phyloP scores from a whole-genome alignment of 163 green algal genomes.

The Scenedesmus sp. region DNA sequence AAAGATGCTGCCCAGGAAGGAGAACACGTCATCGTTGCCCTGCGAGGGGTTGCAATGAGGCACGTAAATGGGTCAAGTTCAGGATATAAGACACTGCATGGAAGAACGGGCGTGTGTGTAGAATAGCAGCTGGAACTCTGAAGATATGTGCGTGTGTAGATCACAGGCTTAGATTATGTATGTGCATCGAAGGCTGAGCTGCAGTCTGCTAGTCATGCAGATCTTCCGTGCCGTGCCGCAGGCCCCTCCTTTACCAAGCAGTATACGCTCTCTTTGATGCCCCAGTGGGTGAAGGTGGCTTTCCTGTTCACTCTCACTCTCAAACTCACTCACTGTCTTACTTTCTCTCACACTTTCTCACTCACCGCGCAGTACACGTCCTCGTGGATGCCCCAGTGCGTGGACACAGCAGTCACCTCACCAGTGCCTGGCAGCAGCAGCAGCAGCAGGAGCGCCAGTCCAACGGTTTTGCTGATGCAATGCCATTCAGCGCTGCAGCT shows the following conservation, averaged over 20 bases:
- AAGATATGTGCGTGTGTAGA: too few relatives aligned
- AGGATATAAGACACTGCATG: background rate
- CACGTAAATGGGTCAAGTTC: background rate
- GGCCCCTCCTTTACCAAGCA: too few relatives aligned
- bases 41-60: background rate
- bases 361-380: conserved; percentile 79
- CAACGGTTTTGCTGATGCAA: too few relatives aligned
- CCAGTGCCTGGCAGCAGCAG: conserved; percentile 52
- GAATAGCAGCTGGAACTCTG: background rate
- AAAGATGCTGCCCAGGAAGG: conserved; percentile 75
- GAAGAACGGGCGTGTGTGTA: background rate
- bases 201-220: too few relatives aligned
- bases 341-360: background rate
- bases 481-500: too few relatives aligned
- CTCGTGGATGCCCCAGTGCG: conserved; percentile 75
- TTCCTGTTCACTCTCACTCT: too few relatives aligned
- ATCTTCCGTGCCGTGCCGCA: too few relatives aligned
- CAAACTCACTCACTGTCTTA: background rate
- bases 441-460: background rate
- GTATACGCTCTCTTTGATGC: too few relatives aligned
- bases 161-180: too few relatives aligned
- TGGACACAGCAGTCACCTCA: conserved; percentile 61
- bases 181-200: too few relatives aligned
- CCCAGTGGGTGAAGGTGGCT: too few relatives aligned
- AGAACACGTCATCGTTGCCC: conserved; percentile 74